Percentiles rank a stretch among this genome's conserved stretches.
These are phyloP conservation scores for Fusarium verticillioides DNA, from an alignment of 2,329 filamentous ascomycete species.

Conservation along the genomic window DNA sequence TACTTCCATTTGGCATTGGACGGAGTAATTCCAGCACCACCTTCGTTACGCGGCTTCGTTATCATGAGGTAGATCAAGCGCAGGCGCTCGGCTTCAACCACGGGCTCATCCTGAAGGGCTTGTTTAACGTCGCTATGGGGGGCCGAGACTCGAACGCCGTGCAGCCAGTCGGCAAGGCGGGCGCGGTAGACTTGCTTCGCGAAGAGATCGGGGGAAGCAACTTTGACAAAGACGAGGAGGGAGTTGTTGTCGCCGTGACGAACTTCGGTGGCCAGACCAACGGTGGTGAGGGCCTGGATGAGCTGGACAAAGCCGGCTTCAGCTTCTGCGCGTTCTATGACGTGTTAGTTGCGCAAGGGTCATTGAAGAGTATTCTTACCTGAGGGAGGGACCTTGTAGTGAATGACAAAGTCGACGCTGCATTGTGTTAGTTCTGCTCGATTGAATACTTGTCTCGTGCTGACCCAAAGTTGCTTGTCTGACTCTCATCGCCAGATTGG, in stretches of 20 bases:
- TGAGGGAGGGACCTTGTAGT: slow-evolving; percentile 76
- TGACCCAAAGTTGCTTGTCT: slow-evolving; percentile 56
- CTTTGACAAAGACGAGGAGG: slow-evolving; percentile 84
- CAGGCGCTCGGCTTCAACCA: slow-evolving; percentile 88
- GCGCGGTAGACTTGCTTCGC: slow-evolving; percentile 85
- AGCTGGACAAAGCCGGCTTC: slow-evolving; percentile 82
- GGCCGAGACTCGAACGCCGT: slow-evolving; percentile 82
- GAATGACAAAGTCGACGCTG: slow-evolving; percentile 89
- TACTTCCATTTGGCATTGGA: slow-evolving; percentile 76
- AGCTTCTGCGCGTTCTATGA: slow-evolving; percentile 73
- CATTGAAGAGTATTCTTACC: slow-evolving; percentile 57
- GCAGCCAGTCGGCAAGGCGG: slow-evolving; percentile 92
- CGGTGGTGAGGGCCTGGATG: slow-evolving; percentile 76
- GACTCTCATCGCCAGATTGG: slow-evolving; percentile 42
- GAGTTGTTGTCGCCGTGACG: slow-evolving; percentile 80
- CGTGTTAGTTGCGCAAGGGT: slow-evolving; percentile 4
- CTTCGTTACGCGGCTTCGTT: slow-evolving; percentile 76
- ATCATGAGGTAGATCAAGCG: slow-evolving; percentile 89
- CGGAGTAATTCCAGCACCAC: slow-evolving; percentile 81
- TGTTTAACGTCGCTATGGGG: slow-evolving; percentile 78
- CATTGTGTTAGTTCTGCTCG: slow-evolving; percentile 21
- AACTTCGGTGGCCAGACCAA: slow-evolving; percentile 89
- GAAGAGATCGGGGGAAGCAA: slow-evolving; percentile 80
- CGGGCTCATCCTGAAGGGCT: slow-evolving; percentile 76
- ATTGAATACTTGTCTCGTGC: slow-evolving; percentile 13